These are phyloP conservation scores for Crotalaria pallida DNA, from an alignment of 306 rosid genomes.

Conservation along the genomic window DNA sequence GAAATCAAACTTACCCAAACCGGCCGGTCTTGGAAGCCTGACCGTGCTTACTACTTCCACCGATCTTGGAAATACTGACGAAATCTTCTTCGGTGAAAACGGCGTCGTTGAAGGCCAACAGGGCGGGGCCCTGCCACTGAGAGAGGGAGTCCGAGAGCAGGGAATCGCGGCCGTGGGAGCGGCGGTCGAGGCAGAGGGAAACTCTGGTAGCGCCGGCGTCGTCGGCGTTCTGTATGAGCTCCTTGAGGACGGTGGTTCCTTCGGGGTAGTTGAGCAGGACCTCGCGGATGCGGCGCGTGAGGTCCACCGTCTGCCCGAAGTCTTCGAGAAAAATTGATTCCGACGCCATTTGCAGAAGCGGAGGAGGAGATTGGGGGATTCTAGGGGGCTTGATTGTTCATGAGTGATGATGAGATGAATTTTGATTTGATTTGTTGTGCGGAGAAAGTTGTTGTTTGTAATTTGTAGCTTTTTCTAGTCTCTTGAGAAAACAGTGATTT, in stretches of 20 bases:
- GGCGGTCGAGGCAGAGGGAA: slow-evolving; percentile 76
- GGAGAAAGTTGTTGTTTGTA: neutral
- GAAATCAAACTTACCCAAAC: slow-evolving; percentile 53
- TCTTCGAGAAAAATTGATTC: slow-evolving; percentile 77
- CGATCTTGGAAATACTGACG: slow-evolving; percentile 82
- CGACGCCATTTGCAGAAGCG: slow-evolving; percentile 36
- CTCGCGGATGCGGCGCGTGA: slow-evolving; percentile 92
- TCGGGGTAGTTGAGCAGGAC: slow-evolving; percentile 93
- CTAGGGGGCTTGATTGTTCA: slow-evolving; percentile 6
- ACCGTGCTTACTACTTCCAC: slow-evolving; percentile 83
- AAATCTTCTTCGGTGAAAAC: slow-evolving; percentile 89
- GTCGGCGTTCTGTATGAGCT: slow-evolving; percentile 93
- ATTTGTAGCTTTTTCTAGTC: no score
- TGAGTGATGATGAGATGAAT: neutral
- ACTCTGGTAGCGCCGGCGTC: slow-evolving; percentile 96
- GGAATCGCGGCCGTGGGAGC: slow-evolving; percentile 52
- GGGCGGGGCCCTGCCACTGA: slow-evolving; percentile 93
- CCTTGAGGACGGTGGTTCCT: slow-evolving; percentile 94
- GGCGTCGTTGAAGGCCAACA: slow-evolving; percentile 81
- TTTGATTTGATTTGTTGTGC: neutral
- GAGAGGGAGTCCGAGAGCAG: slow-evolving; percentile 56
- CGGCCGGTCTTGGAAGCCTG: slow-evolving; percentile 93
- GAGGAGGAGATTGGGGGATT: slow-evolving; percentile 9
- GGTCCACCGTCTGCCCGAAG: slow-evolving; percentile 95
- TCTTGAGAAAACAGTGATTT: no score